Evolutionary conservation across 2,329 filamentous ascomycete genomes (phyloP).

Genomic region (Colletotrichum godetiae): DNA sequence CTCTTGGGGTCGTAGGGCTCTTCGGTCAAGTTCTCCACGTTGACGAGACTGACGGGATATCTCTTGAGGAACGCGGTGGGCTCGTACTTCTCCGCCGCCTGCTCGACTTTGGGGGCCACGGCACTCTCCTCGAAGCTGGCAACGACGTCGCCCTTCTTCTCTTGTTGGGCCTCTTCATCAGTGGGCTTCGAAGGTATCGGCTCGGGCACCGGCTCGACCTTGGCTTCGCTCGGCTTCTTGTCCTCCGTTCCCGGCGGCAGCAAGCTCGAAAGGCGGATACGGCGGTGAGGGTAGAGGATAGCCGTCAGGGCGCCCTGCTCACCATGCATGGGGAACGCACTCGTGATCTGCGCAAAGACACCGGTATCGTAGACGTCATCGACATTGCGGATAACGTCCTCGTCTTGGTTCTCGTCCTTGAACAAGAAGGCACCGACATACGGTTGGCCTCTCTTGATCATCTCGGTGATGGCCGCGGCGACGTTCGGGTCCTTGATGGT

Average conservation of each 20-base stretch:
- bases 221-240: constrained; percentile 62
- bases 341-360: constrained; percentile 98
- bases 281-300: constrained; percentile 93
- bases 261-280: constrained; percentile 89
- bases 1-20: constrained; percentile 92
- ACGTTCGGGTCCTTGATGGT: constrained; percentile 95
- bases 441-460: constrained; percentile 95
- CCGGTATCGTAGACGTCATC: constrained; percentile 96
- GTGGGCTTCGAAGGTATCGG: constrained; percentile 65
- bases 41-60: constrained; percentile 92
- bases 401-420: constrained; percentile 94
- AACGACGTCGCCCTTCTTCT: constrained; percentile 92
- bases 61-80: constrained; percentile 91
- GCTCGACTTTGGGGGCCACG: constrained; percentile 68
- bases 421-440: constrained; percentile 97
- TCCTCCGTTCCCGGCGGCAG: constrained; percentile 74
- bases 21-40: constrained; percentile 92
- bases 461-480: constrained; percentile 90
- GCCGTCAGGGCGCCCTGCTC: constrained; percentile 89
- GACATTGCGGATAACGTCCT: constrained; percentile 89
- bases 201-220: constrained; percentile 64
- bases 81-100: constrained; percentile 73
- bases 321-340: constrained; percentile 89
- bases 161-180: constrained; percentile 64
- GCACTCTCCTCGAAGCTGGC: constrained; percentile 93